Conservation (phyloP, 2,329 filamentous ascomycete genomes). For the Remersonia thermophila region DNA sequence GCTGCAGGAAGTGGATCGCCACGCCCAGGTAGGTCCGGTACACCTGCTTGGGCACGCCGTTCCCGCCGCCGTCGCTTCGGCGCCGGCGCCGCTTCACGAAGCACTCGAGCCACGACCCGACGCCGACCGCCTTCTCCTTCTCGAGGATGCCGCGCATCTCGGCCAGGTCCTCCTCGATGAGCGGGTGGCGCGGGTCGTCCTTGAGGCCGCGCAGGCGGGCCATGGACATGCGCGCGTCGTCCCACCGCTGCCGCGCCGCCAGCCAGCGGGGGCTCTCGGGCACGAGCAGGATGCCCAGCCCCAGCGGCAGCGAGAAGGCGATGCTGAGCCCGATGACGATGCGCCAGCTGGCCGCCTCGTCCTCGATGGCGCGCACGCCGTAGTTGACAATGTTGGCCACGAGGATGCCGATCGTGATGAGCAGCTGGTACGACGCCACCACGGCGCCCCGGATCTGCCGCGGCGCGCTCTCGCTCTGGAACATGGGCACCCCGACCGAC, state of each 20-base stretch:
- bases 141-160: constrained; percentile 39
- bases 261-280: constrained; percentile 48
- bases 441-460: constrained; percentile 51
- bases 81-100: constrained; percentile 35
- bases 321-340: constrained; percentile 48
- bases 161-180: constrained; percentile 39
- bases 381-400: constrained; percentile 43
- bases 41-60: constrained; percentile 33
- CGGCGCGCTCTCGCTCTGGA: constrained; percentile 52
- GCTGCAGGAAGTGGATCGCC: constrained; percentile 52
- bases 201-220: constrained; percentile 40
- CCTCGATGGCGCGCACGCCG: constrained; percentile 32
- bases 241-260: constrained; percentile 34
- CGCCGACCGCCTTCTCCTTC: constrained; percentile 31
- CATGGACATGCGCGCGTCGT: constrained; percentile 37
- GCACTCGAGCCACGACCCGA: constrained; percentile 45
- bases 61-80: constrained; percentile 15
- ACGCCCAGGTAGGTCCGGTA: constrained; percentile 56
- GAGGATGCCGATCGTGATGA: constrained; percentile 60
- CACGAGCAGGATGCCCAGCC: constrained; percentile 38
- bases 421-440: constrained; percentile 59
- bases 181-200: constrained; percentile 29
- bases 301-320: constrained; percentile 39
- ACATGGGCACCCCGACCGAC: constrained; percentile 54
- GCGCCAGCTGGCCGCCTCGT: constrained; percentile 42